Evolutionary conservation across 352 stramenopile species (phyloP), one percentile per base, ranked within the genome.

Genomic region (Globisporangium acanthophoron): DNA sequence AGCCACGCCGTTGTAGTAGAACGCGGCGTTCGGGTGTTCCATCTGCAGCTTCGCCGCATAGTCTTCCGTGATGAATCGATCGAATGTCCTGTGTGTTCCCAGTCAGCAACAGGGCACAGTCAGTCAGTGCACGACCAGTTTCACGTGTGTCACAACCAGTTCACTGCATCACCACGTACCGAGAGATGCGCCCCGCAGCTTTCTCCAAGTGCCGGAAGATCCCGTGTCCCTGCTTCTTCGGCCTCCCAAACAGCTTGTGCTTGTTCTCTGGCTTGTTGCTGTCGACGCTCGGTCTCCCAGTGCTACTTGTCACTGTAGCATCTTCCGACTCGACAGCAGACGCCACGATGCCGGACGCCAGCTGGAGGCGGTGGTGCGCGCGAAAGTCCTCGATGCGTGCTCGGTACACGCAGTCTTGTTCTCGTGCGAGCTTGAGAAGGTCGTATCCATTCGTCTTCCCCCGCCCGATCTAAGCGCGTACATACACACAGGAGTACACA

Each of bases 351-450:
- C 78, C 84, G 2, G 83, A 89, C 7, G 85, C 85, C 1, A 93
- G 58, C 47, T 93, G 83, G 4, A 95, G 70, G 12, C 85, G 80
- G 56, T 95, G 84, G 24, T 93, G 83, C 3, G 83, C 85, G 58
- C 85, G 68, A 65, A 95, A 92, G 55, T 93, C 85, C 64, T 95
- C 85, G 40, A 95, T 79, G 37, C 82, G 76, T 4, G 74, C 66
- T 40, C 78, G 73, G 56, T 84, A 79, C 3, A 92, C 80, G 16
- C 74, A 77, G 8, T 91, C 79, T 51, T 92, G 85, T 18, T 76
- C 73, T 51, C 74, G 71, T 2, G 81, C 75, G 5, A 80, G 59
- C 29, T 76, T 66, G 54, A 92, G 61, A 16, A 95, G 61, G 18
- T 59, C 59, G 21, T 71, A 50, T 4, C 75, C 70, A 56, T 89